A percentile compares a stretch with the other conserved stretches of the same genome.
phyloP scores from a whole-genome alignment of 352 stramenopile species.

The Phytophthora idaei region DNA sequence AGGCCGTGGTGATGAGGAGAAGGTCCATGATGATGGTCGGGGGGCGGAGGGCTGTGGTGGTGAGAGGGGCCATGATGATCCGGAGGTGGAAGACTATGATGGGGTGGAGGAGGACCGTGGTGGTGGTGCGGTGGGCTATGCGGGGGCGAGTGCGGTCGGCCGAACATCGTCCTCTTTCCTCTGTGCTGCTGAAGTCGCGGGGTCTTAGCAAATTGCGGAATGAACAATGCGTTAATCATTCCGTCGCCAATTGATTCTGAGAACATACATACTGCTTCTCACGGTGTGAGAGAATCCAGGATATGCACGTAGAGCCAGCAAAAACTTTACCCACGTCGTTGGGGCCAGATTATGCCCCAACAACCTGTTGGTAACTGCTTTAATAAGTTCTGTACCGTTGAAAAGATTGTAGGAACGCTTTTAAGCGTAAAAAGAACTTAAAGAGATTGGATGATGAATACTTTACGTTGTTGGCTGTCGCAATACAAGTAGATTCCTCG shows the following conservation, averaged over 20 bases:
- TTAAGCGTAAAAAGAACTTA: too few species aligned
- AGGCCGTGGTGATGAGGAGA: constrained; percentile 13
- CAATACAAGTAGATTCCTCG: too few species aligned
- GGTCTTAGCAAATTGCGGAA: constrained; percentile 22
- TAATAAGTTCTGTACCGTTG: too few species aligned
- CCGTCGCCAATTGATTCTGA: constrained; percentile 18
- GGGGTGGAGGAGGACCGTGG: constrained; percentile 6
- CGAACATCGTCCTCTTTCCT: constrained; percentile 21
- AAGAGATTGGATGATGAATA: too few species aligned
- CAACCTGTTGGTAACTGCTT: neutral
- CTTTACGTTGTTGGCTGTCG: too few species aligned
- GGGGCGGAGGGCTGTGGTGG: constrained; percentile 10
- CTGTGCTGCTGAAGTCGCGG: constrained; percentile 2
- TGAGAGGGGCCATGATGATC: constrained; percentile 1
- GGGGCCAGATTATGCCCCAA: constrained; percentile 3
- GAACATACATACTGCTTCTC: neutral
- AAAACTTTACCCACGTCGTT: constrained; percentile 8
- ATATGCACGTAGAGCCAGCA: constrained; percentile 13
- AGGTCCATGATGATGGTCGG: constrained; percentile 10
- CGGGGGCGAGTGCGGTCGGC: constrained; percentile 16
- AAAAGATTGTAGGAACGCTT: too few species aligned
- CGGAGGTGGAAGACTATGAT: constrained; percentile 15
- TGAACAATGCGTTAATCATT: neutral
- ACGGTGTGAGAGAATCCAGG: constrained; percentile 7
- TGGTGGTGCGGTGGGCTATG: constrained; percentile 24